Conservation (phyloP, 495 filamentous ascomycete species). For the Beverwykella pulmonaria region DNA sequence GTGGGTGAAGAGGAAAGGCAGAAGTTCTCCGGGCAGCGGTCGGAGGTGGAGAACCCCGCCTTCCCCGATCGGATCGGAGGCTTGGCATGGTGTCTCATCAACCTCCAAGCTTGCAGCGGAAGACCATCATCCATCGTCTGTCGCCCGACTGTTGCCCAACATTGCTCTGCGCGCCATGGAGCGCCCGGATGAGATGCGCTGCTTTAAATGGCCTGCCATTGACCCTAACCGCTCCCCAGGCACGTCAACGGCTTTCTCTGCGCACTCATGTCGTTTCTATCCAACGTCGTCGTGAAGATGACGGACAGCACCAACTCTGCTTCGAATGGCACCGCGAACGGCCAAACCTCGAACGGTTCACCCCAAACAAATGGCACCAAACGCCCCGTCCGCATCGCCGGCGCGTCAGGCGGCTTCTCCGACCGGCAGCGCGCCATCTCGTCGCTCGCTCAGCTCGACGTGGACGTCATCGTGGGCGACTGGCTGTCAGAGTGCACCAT, state of each 20-base stretch:
- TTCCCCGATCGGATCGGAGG: conserved; percentile 1
- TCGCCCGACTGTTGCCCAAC: background rate
- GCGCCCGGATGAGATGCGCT: background rate
- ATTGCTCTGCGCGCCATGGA: background rate
- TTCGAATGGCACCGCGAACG: too few relatives aligned
- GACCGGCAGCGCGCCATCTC: conserved; percentile 43
- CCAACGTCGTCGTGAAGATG: conserved; percentile 7
- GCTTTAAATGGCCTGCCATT: background rate
- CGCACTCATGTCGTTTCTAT: background rate
- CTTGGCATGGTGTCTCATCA: conserved; percentile 7
- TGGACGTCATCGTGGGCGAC: conserved; percentile 41
- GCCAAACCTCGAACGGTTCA: too few relatives aligned
- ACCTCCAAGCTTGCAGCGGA: background rate
- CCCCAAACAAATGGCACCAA: conserved; percentile 27
- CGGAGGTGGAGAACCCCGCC: background rate
- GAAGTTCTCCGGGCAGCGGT: conserved; percentile 11
- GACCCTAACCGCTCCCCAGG: background rate
- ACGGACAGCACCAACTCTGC: background rate
- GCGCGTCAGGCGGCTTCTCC: conserved; percentile 43
- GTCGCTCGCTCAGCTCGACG: conserved; percentile 32
- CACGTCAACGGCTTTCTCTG: background rate
- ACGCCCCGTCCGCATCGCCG: conserved; percentile 42
- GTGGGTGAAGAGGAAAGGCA: conserved; percentile 8
- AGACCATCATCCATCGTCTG: conserved; percentile 1
- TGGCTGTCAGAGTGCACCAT: conserved; percentile 41